These are phyloP conservation scores for Mycosphaerella sp. DNA, from an alignment of 2,329 filamentous ascomycete species.

Conservation along the genomic window DNA sequence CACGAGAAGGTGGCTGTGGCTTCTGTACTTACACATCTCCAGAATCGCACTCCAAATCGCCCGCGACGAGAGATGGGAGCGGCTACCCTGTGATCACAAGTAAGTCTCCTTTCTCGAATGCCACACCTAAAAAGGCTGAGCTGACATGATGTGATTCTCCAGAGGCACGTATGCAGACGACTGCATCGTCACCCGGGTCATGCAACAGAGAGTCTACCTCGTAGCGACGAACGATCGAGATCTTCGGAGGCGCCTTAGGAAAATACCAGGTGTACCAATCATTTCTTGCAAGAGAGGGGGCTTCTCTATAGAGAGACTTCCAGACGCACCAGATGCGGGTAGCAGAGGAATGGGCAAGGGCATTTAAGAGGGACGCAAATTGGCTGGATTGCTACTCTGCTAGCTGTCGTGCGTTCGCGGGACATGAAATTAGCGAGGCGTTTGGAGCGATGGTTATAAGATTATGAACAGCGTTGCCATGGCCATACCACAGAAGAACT, in stretches of 20 bases:
- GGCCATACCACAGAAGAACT: not conserved
- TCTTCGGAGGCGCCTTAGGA: conserved; percentile 74
- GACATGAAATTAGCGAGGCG: conserved; percentile 18
- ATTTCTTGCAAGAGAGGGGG: conserved; percentile 82
- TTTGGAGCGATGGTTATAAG: conserved; percentile 6
- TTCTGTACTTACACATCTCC: no score
- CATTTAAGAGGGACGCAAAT: not conserved
- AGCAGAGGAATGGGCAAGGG: conserved; percentile 9
- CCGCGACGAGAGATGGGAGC: conserved; percentile 79
- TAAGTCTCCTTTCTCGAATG: not conserved
- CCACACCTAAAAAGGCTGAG: no score
- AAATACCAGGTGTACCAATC: conserved; percentile 69
- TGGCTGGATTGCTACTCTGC: not conserved
- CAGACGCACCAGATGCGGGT: conserved; percentile 67
- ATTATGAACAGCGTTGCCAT: not conserved
- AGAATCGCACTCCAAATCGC: conserved; percentile 73
- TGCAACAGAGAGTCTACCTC: conserved; percentile 44
- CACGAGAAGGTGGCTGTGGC: no score
- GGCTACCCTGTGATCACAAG: conserved; percentile 74
- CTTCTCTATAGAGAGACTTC: conserved; percentile 88
- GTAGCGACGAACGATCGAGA: conserved; percentile 62
- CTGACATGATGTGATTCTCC: not conserved
- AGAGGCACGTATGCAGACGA: conserved; percentile 80
- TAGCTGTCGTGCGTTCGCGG: not conserved
- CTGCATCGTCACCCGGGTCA: conserved; percentile 51